Evolutionary conservation across 805 yeast genomes (phyloP), one percentile per base, ranked within the genome.

Genomic region (Brettanomyces bruxellensis): DNA sequence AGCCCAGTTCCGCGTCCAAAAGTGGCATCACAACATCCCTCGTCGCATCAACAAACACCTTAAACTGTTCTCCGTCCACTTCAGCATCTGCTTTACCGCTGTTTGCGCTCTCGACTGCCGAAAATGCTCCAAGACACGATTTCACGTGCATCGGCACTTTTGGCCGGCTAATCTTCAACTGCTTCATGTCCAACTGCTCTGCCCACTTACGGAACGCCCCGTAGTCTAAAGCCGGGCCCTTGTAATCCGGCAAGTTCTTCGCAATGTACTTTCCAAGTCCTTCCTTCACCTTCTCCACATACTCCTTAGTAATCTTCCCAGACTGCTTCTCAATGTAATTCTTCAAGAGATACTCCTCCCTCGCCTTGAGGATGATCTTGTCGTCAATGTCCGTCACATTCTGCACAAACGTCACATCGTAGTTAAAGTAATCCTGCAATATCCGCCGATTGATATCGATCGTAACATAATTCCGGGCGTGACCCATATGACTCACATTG

Each of bases 361-460:
- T 82, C 4, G 96, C 98, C 49, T 96, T 84, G 39, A 93, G 68
- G 57, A 93, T 93, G 66, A 93, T 93, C 67, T 93, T 93, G 66
- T 93, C 99, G 65, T 93, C 99, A 50, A 93, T 89, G 65, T 93
- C 99, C n/a, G 99, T 93, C 48, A 93, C 97, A 61, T 93, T 93
- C 69, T 93, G 99, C 40, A 93, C 89, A 66, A 90, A 93, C 42
- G 73, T 75, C 40, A 93, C 78, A 55, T 87, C 81, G 67, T 87
- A 93, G 22, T 96, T 95, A 66, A 93, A 93, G 65, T 88, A 91
- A 64, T 91, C 87, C 64, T 83, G 88, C 53, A 93, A 62, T 44
- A 93, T 77, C 55, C 99, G 76, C 63, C 99, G 80, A 62, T 89
- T 86, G 61, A 93, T 88, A 64, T 93, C 99, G 45, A 86, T 86